Evolutionary conservation across 208 protist species (phyloP).

Genomic region (Trypanosoma melophagium): DNA sequence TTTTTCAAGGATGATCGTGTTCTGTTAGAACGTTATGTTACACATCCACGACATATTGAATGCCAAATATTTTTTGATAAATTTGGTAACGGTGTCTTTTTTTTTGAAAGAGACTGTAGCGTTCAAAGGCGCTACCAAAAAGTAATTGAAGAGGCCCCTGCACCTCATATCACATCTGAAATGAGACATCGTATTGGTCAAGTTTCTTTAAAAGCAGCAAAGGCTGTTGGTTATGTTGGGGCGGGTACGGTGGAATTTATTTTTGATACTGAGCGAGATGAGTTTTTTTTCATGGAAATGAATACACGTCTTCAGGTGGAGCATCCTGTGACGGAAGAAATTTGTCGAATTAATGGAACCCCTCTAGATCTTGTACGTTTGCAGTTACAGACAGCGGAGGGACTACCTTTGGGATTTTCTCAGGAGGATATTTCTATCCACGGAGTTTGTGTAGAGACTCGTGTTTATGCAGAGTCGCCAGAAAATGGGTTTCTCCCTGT

Average conservation of each 20-base stretch:
- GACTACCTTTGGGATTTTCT: slow-evolving; percentile 62
- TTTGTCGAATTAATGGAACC: slow-evolving; percentile 71
- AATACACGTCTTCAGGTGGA: slow-evolving; percentile 98
- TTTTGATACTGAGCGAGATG: slow-evolving; percentile 74
- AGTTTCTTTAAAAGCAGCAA: slow-evolving; percentile 72
- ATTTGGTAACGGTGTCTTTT: slow-evolving; percentile 89
- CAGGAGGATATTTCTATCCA: slow-evolving; percentile 82
- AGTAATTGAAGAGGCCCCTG: slow-evolving; percentile 92
- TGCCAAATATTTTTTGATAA: slow-evolving; percentile 94
- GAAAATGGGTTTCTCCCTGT: slow-evolving; percentile 86
- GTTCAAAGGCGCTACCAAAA: slow-evolving; percentile 97
- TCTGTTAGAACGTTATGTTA: slow-evolving; percentile 93
- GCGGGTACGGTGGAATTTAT: slow-evolving; percentile 99
- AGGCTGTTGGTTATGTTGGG: slow-evolving; percentile 91
- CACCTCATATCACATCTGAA: slow-evolving; percentile 52
- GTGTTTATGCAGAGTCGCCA: slow-evolving; percentile 96
- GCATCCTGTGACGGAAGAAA: slow-evolving; percentile 96
- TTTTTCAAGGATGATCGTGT: slow-evolving; percentile 94
- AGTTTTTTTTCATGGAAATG: slow-evolving; percentile 99
- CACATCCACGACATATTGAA: slow-evolving; percentile 90
- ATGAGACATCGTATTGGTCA: slow-evolving; percentile 77
- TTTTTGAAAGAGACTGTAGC: slow-evolving; percentile 96
- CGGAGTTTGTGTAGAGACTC: slow-evolving; percentile 91
- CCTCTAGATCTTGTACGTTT: slow-evolving; percentile 94
- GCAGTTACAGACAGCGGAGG: slow-evolving; percentile 86